Conservation (phyloP, 164 flowering plant species). For the Saururus chinensis region DNA sequence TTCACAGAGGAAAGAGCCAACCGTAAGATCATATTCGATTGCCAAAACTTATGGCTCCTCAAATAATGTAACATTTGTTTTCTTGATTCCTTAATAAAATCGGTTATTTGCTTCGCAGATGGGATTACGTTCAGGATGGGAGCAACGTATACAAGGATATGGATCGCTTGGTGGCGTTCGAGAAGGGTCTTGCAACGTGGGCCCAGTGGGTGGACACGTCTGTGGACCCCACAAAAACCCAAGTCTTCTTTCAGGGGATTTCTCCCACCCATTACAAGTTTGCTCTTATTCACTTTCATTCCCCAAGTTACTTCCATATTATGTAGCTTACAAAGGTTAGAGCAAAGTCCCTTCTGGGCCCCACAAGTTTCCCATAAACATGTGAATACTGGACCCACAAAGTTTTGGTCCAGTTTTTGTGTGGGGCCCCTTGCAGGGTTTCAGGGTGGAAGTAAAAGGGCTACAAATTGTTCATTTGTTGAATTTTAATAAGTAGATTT, state of each 20-base stretch:
- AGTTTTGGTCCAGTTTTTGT: too few relatives aligned
- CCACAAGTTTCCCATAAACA: too few relatives aligned
- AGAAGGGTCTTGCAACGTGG: slow-evolving; percentile 74
- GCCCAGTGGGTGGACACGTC: slow-evolving; percentile 61
- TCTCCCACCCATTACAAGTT: slow-evolving; percentile 81
- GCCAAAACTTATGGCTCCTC: background rate
- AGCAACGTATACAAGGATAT: slow-evolving; percentile 37
- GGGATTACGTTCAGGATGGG: slow-evolving; percentile 63
- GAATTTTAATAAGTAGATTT: too few relatives aligned
- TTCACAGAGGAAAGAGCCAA: slow-evolving; percentile 59
- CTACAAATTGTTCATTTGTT: too few relatives aligned
- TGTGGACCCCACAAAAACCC: slow-evolving; percentile 48
- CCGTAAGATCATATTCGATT: slow-evolving; percentile 26
- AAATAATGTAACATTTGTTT: background rate
- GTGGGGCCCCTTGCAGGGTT: too few relatives aligned
- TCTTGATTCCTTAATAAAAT: background rate
- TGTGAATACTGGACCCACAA: too few relatives aligned
- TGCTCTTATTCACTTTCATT: background rate
- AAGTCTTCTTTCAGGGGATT: slow-evolving; percentile 82
- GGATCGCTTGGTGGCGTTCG: slow-evolving; percentile 64
- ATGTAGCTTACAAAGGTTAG: too few relatives aligned
- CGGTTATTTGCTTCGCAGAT: slow-evolving; percentile 29
- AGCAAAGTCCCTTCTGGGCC: too few relatives aligned
- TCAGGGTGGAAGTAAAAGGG: too few relatives aligned
- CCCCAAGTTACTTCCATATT: too few relatives aligned